Conservation (phyloP, 225 moss, liverwort and hornwort species). For the Rhytidiadelphus loreus region DNA sequence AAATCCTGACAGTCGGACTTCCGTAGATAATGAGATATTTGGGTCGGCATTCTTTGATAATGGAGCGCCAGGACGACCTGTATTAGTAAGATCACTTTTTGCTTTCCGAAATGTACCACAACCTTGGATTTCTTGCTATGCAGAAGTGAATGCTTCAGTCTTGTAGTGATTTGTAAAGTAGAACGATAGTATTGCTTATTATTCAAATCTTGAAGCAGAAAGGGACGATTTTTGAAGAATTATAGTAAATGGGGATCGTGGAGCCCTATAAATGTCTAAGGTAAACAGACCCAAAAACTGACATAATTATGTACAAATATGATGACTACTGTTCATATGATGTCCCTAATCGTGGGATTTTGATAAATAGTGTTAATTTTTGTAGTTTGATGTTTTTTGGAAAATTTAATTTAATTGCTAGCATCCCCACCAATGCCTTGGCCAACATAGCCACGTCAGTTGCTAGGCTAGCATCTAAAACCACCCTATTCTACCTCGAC, state of each 20-base stretch:
- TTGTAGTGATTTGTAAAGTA: neutral
- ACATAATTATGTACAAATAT: neutral
- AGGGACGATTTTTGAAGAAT: neutral
- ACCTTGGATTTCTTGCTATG: neutral
- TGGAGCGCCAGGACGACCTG: neutral
- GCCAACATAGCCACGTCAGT: accelerated
- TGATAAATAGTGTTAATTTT: neutral
- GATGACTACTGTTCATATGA: too few relatives aligned
- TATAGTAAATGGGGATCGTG: too few relatives aligned
- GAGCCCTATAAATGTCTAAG: neutral
- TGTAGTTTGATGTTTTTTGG: neutral
- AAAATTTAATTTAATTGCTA: neutral
- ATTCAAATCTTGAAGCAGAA: neutral
- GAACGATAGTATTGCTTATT: neutral
- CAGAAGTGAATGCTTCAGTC: neutral
- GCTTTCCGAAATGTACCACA: neutral
- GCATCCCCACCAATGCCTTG: accelerated
- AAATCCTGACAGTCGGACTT: neutral
- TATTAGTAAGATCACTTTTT: neutral
- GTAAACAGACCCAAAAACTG: neutral
- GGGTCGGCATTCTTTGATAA: neutral
- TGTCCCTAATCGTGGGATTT: neutral
- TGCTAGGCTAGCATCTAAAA: neutral
- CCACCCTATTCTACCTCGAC: neutral
- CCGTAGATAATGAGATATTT: neutral